These are phyloP conservation scores for Fusarium praegraminearum DNA, from an alignment of 2,329 filamentous ascomycete genomes.

Conservation along the genomic window DNA sequence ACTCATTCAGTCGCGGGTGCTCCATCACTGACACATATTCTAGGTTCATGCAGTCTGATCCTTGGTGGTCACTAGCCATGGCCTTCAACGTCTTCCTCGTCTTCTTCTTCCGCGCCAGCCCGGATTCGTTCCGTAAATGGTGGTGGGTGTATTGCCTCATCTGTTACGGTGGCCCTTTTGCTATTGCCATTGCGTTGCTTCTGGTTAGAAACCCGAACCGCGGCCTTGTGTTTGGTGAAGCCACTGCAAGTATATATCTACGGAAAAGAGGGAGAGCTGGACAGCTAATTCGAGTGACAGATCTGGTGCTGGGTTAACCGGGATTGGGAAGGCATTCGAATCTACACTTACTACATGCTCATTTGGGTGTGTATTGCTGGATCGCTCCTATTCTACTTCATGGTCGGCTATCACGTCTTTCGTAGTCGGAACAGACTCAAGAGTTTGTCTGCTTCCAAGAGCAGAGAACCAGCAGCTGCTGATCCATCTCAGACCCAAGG, in stretches of 20 bases:
- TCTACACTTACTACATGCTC: constrained; percentile 71
- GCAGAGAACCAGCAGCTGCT: constrained; percentile 42
- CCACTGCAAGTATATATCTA: constrained; percentile 59
- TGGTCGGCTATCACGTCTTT: constrained; percentile 71
- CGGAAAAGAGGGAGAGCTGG: background rate
- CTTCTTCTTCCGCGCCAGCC: constrained; percentile 70
- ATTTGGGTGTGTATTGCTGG: constrained; percentile 70
- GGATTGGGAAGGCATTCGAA: constrained; percentile 67
- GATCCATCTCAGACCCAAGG: constrained; percentile 51
- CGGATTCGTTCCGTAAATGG: constrained; percentile 77
- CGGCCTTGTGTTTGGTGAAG: constrained; percentile 65
- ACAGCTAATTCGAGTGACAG: constrained; percentile 50
- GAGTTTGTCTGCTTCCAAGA: constrained; percentile 61
- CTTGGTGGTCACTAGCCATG: constrained; percentile 85
- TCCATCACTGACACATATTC: constrained; percentile 53
- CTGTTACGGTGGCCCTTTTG: constrained; percentile 78
- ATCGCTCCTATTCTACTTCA: constrained; percentile 66
- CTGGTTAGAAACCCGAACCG: constrained; percentile 60
- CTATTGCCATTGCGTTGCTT: constrained; percentile 75
- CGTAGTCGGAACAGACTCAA: constrained; percentile 66
- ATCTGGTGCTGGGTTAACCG: constrained; percentile 73
- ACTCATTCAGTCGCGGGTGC: constrained; percentile 54
- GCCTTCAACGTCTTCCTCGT: constrained; percentile 82
- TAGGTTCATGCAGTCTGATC: constrained; percentile 83
- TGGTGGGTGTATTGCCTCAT: constrained; percentile 76